Evolutionary conservation across 2,329 filamentous ascomycete genomes (phyloP), one percentile per base, ranked within the genome.

Genomic region (Dendrostoma leiphaemia): DNA sequence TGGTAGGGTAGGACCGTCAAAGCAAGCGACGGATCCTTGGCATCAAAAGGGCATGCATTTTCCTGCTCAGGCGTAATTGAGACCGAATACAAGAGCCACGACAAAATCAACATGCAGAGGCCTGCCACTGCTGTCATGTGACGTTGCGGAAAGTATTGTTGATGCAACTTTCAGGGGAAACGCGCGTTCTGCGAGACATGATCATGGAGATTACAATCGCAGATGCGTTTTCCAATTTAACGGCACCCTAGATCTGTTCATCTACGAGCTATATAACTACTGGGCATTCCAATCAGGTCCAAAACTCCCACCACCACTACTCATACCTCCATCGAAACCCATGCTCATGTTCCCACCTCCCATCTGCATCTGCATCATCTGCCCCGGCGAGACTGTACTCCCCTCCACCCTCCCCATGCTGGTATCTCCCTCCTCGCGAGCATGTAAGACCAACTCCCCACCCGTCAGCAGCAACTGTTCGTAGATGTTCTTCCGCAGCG

Each of bases 401-500:
- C 31, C 29, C 21, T 31, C 41, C 9, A 15, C 38, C 2, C 48
- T 31, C 4, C 38, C 38, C 29, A 44, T 19, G 6, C 10, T 26
- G 6, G 26, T n/a, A 10, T 43, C 40, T n/a, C n/a, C 29, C 28
- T 34, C 31, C 44, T 59, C 54, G 8, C 66, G 62, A 4, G 66
- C 61, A 51, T 62, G 59, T 29, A 66, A 23, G 2, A 81, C 65
- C 31, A 78, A 59, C 61, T 74, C 69, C 1, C 77, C 76, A 0
- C 83, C 83, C 35, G 76, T 71, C 51, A 69, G 74, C 40, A 85
- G 62, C 35, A 84, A 64, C 48, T 73, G 71, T 53, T 77, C 73
- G 54, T 85, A 73, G n/a, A 73, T 63, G 13, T 61, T 65, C 43
- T 66, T 65, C 26, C 72, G 70, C 56, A 69, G 64, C 2, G 71